These are phyloP conservation scores for Termitomyces sp. DNA, from an alignment of 768 basidiomycete genomes.

Conservation along the genomic window DNA sequence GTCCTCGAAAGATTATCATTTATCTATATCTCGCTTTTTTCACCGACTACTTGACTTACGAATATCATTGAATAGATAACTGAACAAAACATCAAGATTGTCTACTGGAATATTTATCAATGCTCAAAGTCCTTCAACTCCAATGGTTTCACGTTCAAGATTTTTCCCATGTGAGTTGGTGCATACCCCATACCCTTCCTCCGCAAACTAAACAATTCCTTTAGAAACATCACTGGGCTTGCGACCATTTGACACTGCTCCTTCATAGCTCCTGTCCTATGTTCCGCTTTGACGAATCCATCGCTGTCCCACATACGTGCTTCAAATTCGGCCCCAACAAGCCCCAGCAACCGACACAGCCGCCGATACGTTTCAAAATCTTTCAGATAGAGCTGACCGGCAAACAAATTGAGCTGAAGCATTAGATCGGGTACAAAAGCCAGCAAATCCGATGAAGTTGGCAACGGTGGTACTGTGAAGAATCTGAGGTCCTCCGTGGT, in stretches of 20 bases:
- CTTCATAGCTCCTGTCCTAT: slow-evolving; percentile 16
- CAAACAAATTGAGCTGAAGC: slow-evolving; percentile 39
- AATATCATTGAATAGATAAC: neutral
- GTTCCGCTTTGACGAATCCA: slow-evolving; percentile 27
- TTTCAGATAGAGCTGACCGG: slow-evolving; percentile 41
- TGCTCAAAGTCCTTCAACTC: slow-evolving; percentile 23
- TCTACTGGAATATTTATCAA: neutral
- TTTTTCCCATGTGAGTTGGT: slow-evolving; percentile 38
- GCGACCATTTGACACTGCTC: slow-evolving; percentile 25
- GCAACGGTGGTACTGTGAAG: slow-evolving; percentile 25
- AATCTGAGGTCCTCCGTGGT: slow-evolving; percentile 36
- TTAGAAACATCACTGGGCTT: slow-evolving; percentile 34
- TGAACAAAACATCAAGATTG: neutral
- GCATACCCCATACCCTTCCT: slow-evolving; percentile 36
- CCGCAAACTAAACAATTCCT: slow-evolving; percentile 30
- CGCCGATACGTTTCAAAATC: slow-evolving; percentile 28
- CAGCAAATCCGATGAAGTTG: slow-evolving; percentile 16
- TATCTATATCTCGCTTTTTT: neutral
- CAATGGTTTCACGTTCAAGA: slow-evolving; percentile 28
- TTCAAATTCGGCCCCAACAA: slow-evolving; percentile 20
- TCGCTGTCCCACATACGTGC: slow-evolving; percentile 20
- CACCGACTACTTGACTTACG: too few relatives aligned
- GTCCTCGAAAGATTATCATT: neutral
- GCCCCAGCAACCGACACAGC: slow-evolving; percentile 34
- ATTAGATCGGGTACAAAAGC: slow-evolving; percentile 14